Conservation (phyloP, 2,329 filamentous ascomycete species). For the Xylaria arbuscula region DNA sequence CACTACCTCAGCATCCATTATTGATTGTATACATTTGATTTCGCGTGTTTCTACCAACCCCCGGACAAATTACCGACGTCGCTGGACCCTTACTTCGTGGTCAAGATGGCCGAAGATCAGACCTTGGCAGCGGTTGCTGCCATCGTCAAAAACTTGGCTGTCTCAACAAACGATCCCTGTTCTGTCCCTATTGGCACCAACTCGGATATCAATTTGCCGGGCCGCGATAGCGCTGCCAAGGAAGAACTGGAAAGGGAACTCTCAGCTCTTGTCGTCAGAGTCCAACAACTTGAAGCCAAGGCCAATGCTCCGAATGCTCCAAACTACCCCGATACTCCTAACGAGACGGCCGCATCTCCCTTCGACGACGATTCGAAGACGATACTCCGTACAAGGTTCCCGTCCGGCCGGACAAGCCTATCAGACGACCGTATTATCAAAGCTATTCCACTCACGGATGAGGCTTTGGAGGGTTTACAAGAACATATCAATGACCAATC, state of each 20-base stretch:
- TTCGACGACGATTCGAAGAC: slow-evolving; percentile 64
- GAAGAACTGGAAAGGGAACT: slow-evolving; percentile 84
- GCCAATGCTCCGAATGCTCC: slow-evolving; percentile 70
- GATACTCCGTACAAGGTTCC: slow-evolving; percentile 58
- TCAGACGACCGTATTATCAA: slow-evolving; percentile 53
- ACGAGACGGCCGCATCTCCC: slow-evolving; percentile 75
- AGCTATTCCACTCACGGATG: slow-evolving; percentile 73
- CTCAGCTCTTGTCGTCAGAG: slow-evolving; percentile 77
- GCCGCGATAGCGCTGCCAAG: slow-evolving; percentile 80
- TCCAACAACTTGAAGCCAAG: slow-evolving; percentile 85
- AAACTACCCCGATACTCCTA: slow-evolving; percentile 81
- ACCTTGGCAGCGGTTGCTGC: slow-evolving; percentile 65
- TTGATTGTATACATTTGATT: slow-evolving; percentile 9
- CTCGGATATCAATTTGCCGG: slow-evolving; percentile 76
- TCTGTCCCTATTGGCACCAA: slow-evolving; percentile 56
- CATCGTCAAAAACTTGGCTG: slow-evolving; percentile 64
- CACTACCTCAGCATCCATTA: slow-evolving; percentile 37
- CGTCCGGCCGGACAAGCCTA: slow-evolving; percentile 48
- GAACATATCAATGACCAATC: slow-evolving; percentile 95
- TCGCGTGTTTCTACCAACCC: not conserved
- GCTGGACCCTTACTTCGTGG: slow-evolving; percentile 29
- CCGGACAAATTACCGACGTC: not conserved
- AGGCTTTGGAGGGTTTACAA: slow-evolving; percentile 85
- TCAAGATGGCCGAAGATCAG: slow-evolving; percentile 64
- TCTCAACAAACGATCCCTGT: slow-evolving; percentile 54